Percentiles rank a stretch among this genome's conserved stretches.
Evolutionary conservation across 805 yeast genomes (phyloP).

Genomic region (Millerozyma miso): DNA sequence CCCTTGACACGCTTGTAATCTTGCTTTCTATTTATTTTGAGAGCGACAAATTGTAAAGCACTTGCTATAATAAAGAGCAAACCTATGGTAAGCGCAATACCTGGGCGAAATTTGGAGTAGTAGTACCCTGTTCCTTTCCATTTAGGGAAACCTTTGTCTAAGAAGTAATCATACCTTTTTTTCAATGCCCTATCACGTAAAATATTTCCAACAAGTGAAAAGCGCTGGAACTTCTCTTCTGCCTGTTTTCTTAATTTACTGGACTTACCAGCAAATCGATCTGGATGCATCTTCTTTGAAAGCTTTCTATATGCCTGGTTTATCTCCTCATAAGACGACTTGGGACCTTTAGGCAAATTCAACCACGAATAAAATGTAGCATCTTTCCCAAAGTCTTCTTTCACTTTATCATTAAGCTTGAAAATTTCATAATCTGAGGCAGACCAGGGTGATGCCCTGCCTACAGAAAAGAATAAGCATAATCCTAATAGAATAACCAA

Average conservation of each 20-base stretch:
- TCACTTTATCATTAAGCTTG: constrained; percentile 59
- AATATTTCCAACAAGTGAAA: constrained; percentile 72
- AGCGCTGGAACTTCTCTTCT: constrained; percentile 69
- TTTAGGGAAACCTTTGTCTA: constrained; percentile 79
- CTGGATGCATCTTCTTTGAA: constrained; percentile 81
- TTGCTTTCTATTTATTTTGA: constrained; percentile 51
- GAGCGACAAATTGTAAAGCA: constrained; percentile 53
- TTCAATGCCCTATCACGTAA: constrained; percentile 52
- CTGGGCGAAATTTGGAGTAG: constrained; percentile 68
- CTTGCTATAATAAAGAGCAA: constrained; percentile 51
- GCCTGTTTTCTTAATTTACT: constrained; percentile 43
- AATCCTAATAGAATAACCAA: not conserved
- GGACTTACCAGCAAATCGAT: constrained; percentile 44
- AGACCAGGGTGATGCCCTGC: constrained; percentile 44
- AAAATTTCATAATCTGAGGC: constrained; percentile 80
- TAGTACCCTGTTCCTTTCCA: constrained; percentile 68
- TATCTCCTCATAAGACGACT: constrained; percentile 50
- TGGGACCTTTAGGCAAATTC: constrained; percentile 42
- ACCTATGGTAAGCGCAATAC: constrained; percentile 45
- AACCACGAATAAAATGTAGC: constrained; percentile 69
- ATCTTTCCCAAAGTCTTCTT: constrained; percentile 56
- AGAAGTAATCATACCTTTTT: constrained; percentile 79
- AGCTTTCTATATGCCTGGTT: constrained; percentile 64
- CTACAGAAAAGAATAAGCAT: not conserved
- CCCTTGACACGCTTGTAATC: constrained; percentile 53